Conservation (phyloP, 2,329 filamentous ascomycete species). For the Talaromyces sp. region DNA sequence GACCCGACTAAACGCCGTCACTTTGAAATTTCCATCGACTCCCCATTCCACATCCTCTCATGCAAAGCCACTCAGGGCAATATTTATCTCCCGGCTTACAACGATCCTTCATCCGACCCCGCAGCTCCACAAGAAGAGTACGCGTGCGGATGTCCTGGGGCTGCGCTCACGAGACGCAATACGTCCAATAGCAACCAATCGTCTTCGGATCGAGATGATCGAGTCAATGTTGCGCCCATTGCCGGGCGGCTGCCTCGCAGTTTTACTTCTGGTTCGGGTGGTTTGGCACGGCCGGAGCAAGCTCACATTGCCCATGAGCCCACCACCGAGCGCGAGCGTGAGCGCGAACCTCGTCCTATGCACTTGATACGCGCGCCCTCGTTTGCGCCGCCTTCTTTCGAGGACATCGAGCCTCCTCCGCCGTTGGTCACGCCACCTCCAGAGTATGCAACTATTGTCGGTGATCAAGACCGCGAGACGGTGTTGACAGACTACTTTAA, state of each 20-base stretch:
- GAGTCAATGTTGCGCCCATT: constrained; percentile 12
- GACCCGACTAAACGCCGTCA: constrained; percentile 77
- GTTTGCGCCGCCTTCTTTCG: constrained; percentile 82
- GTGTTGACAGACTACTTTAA: constrained; percentile 82
- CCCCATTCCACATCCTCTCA: constrained; percentile 86
- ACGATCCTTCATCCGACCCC: constrained; percentile 47
- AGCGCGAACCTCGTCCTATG: constrained; percentile 61
- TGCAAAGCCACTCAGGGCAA: constrained; percentile 91
- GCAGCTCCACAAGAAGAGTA: constrained; percentile 52
- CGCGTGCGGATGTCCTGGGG: constrained; percentile 63
- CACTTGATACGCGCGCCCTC: constrained; percentile 78
- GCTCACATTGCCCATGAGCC: constrained; percentile 45
- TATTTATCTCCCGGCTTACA: constrained; percentile 78
- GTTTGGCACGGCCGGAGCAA: constrained; percentile 41
- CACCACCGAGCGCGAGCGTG: constrained; percentile 35
- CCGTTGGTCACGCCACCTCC: constrained; percentile 75
- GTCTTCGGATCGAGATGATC: constrained; percentile 24
- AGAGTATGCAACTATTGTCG: constrained; percentile 74
- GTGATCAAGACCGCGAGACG: constrained; percentile 59
- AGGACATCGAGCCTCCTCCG: constrained; percentile 69
- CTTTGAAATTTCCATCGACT: constrained; percentile 95
- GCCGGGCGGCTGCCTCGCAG: constrained; percentile 21
- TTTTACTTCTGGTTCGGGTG: constrained; percentile 35
- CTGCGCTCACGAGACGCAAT: constrained; percentile 41
- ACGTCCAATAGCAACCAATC: constrained; percentile 18